Percentiles rank a stretch among this genome's conserved stretches.
Conservation (phyloP, 805 yeast genomes). For the Kodamaea restingae region DNA sequence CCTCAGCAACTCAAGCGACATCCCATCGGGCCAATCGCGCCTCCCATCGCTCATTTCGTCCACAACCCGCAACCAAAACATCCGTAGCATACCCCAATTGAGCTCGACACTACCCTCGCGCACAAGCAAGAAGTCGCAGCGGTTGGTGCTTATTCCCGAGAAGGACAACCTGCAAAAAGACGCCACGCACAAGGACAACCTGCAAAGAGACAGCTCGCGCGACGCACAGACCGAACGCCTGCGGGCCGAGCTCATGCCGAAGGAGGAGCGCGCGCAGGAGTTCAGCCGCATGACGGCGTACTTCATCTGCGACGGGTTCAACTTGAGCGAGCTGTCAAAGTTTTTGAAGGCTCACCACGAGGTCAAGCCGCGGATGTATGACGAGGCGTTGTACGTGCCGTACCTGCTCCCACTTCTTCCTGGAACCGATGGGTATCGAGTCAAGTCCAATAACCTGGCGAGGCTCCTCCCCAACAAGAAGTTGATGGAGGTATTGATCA, state of each 20-base stretch:
- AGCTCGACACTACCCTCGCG: slow-evolving; percentile 61
- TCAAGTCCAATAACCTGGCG: slow-evolving; percentile 61
- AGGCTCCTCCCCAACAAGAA: slow-evolving; percentile 40
- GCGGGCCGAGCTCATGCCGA: slow-evolving; percentile 56
- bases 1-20: slow-evolving; percentile 74
- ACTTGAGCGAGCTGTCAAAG: slow-evolving; percentile 56
- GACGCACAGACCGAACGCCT: slow-evolving; percentile 35
- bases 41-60: slow-evolving; percentile 28
- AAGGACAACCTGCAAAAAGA: slow-evolving; percentile 12
- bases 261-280: slow-evolving; percentile 56
- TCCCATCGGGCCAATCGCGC: slow-evolving; percentile 74
- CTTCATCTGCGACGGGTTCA: slow-evolving; percentile 78
- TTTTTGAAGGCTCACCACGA: slow-evolving; percentile 70
- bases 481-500: slow-evolving; percentile 72
- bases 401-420: slow-evolving; percentile 83
- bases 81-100: slow-evolving; percentile 49
- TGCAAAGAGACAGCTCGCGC: slow-evolving; percentile 12
- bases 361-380: slow-evolving; percentile 82
- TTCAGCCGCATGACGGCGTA: slow-evolving; percentile 89
- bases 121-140: slow-evolving; percentile 82
- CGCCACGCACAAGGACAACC: neutral
- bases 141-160: slow-evolving; percentile 82
- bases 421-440: slow-evolving; percentile 73
- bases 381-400: slow-evolving; percentile 90
- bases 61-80: slow-evolving; percentile 20